Base-by-base conservation (phyloP, 31 red algal species). In the Bonnemaisonia californica region DNA sequence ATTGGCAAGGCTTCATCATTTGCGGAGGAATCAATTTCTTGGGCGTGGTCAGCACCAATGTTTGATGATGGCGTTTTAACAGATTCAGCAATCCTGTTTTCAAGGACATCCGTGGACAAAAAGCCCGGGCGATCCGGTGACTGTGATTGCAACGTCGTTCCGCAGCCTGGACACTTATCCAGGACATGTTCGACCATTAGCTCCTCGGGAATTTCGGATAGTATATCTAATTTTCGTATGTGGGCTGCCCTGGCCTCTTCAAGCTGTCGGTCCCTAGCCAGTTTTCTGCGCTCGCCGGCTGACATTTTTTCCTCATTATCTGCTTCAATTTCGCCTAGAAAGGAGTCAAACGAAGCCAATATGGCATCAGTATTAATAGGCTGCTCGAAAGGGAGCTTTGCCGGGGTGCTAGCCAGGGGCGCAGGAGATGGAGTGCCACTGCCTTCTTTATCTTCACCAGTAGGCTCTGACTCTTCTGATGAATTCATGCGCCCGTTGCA, bases 161-260 rank as follows among this genome's bases (percentile, higher is more conserved):
- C 92, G 58, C 92, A 95, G 19, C 92, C 92, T 1, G 80, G 80
- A 54, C 92, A 95, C 28, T 62, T 83, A 56, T 84, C 55, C 24
- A 41, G 35, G 4, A 56, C 63, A 16, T 60, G 13, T 76, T 73
- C 80, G 26, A 91, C 80, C 18, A 74, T 2, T 24, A 91, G 64
- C 28, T 91, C 74, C 33, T 82, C 18, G 30, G 88, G 88, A 11
- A 91, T 66, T 13, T 77, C 63, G 18, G 71, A 29, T 26, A 91
- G 33, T 69, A 78, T 84, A 18, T 91, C 80, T n/a, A 91, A 56
- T 55, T 74, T 66, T 30, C 39, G 51, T 4, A 84, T 29, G 51
- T 84, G 61, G 5, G 70, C 74, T 9, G 79, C 58, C 26, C 57
- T 58, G 45, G 29, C 34, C 12, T 35, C 33, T 24, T 75, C 41